Percentiles rank a stretch among this genome's conserved stretches.
Conservation (phyloP, 2,329 filamentous ascomycete species). For the Paecilomyces niveus region DNA sequence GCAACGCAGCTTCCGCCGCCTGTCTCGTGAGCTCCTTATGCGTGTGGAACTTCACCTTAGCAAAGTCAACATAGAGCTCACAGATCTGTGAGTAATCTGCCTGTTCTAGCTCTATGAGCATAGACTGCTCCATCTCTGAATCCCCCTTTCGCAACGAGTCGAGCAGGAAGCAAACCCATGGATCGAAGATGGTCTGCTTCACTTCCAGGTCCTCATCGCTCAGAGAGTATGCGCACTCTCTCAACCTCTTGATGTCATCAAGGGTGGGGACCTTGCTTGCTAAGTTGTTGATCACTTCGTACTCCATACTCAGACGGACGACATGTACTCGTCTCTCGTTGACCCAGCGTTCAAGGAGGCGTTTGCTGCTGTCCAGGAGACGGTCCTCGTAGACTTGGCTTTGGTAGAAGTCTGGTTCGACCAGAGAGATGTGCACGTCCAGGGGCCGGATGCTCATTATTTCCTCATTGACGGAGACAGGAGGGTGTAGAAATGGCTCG, state of each 20-base stretch:
- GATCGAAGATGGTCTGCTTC: not conserved
- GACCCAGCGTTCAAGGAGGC: not conserved
- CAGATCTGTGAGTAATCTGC: not conserved
- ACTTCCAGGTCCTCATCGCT: not conserved
- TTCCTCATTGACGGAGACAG: not conserved
- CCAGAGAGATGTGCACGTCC: not conserved
- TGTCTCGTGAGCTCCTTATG: not conserved
- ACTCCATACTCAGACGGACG: not conserved
- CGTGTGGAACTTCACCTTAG: not conserved
- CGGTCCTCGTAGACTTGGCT: not conserved
- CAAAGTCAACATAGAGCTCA: not conserved
- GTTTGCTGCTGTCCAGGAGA: not conserved
- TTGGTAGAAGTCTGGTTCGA: not conserved
- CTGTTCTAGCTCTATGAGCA: not conserved
- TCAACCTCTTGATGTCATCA: not conserved
- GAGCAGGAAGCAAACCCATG: not conserved
- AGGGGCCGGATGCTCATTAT: not conserved
- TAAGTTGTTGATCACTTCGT: not conserved
- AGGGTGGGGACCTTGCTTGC: not conserved
- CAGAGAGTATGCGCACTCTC: not conserved
- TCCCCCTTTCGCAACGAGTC: not conserved
- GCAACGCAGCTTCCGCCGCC: not conserved
- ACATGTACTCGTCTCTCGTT: not conserved
- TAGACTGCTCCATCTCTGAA: not conserved
- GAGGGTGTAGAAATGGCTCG: not conserved